Conservation (phyloP, 257 asterid species). For the Eustoma russellianum region DNA sequence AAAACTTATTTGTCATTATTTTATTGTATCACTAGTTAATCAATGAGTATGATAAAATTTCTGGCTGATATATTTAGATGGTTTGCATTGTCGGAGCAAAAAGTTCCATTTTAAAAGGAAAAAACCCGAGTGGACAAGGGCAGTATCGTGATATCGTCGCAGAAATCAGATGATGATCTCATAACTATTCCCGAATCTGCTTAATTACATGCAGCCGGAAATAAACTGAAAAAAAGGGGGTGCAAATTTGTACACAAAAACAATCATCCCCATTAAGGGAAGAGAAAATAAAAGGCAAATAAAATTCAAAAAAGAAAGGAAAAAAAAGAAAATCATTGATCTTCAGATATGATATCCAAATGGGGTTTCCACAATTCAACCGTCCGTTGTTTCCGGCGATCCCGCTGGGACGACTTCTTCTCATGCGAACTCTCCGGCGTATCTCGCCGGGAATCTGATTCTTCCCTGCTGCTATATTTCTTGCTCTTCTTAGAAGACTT, state of each 20-base stretch:
- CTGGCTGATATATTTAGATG: no score
- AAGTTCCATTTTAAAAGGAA: no score
- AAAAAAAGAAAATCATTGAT: slow-evolving; percentile 12
- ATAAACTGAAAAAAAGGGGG: not conserved
- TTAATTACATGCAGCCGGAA: slow-evolving; percentile 34
- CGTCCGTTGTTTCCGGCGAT: slow-evolving; percentile 31
- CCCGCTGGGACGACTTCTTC: slow-evolving; percentile 24
- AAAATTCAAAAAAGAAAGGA: not conserved
- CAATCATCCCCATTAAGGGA: slow-evolving; percentile 14
- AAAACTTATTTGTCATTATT: no score
- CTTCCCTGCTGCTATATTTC: not conserved
- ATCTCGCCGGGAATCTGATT: not conserved
- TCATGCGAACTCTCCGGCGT: slow-evolving; percentile 7
- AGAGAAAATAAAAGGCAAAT: not conserved
- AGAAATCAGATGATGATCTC: slow-evolving; percentile 8
- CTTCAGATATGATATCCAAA: slow-evolving; percentile 54
- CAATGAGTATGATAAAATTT: no score
- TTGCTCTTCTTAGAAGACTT: slow-evolving; percentile 22
- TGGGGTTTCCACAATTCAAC: slow-evolving; percentile 57
- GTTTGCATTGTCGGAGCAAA: no score
- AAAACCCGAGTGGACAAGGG: no score
- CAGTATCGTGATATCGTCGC: no score
- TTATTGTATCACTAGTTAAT: no score
- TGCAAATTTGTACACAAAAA: slow-evolving; percentile 25
- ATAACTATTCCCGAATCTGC: slow-evolving; percentile 24